Evolutionary conservation across 805 yeast species (phyloP), one percentile per base, ranked within the genome.

Genomic region (Candida broadrunensis): DNA sequence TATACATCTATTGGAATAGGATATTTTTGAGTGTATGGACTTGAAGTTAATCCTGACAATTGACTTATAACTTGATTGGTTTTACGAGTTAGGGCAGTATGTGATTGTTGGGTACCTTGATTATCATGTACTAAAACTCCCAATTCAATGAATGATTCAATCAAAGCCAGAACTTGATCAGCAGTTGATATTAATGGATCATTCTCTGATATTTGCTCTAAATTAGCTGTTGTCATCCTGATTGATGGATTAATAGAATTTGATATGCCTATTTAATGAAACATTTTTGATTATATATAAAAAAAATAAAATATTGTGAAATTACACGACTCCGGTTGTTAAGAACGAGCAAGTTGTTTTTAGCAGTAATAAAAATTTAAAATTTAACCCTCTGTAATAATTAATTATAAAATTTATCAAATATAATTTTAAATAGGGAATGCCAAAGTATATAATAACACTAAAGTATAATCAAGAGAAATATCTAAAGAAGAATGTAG

Each of bases 41-140:
- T 56, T 18, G 59, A 49, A 15, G 66, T 59, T 26, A 70, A 48
- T 2, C 60, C 62, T 9, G 64, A 58, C 18, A 69, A 55, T 58
- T 56, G 76, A 40, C 58, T 63, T 41, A 51, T 60, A 19, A 58
- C 70, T 48, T 52, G 77, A 63, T 77, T 75, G 37, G 66, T 60
- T 39, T 66, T 65, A 39, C 65, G 65, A 2, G 61, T 57, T 20
- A 70, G 52, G 1, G 70, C 75, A n/a, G 61, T 58, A 44, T 81
- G 80, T 2, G 95, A 84, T 51, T 84, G 91, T 24, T 76, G 81
- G 2, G 95, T 88, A 9, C 95, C 97, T 48, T 89, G 90, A 57
- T 84, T 88, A 63, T 91, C 99, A 61, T 93, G 96, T 2, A 89
- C 90, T 38, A 90, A 79, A 13, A 91, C 90, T 3, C 97, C 97